Percentiles rank a stretch among this genome's conserved stretches.
These are phyloP conservation scores for Pterulicium gracile DNA, from an alignment of 1,284 basidiomycete genomes.

Conservation along the genomic window DNA sequence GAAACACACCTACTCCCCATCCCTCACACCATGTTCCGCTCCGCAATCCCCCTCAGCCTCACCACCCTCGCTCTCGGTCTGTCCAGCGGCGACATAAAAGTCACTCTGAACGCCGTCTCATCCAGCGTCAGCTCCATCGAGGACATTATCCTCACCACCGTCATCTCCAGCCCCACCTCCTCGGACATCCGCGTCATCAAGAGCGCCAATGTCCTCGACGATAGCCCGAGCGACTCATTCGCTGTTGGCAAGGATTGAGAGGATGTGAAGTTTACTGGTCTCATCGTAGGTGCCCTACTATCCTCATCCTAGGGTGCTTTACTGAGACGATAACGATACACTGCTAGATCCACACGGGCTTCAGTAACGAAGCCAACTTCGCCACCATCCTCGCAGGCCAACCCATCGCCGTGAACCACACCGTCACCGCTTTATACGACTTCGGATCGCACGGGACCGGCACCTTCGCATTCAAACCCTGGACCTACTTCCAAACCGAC, in stretches of 20 bases:
- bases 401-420: slow-evolving; percentile 12
- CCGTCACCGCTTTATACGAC: slow-evolving; percentile 11
- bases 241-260: slow-evolving; percentile 10
- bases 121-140: slow-evolving; percentile 7
- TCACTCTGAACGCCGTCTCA: slow-evolving; percentile 8
- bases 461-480: slow-evolving; percentile 9
- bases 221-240: slow-evolving; percentile 10
- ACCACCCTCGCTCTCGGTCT: slow-evolving; percentile 7
- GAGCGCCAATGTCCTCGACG: slow-evolving; percentile 12
- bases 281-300: slow-evolving; percentile 5
- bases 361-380: slow-evolving; percentile 10
- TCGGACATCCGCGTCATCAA: slow-evolving; percentile 11
- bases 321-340: background rate
- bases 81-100: slow-evolving; percentile 6
- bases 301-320: background rate
- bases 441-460: slow-evolving; percentile 10
- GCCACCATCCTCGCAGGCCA: slow-evolving; percentile 12
- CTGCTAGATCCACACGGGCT: slow-evolving; percentile 7
- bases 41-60: slow-evolving; percentile 7
- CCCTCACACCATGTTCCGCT: slow-evolving; percentile 6
- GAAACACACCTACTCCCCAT: too few relatives aligned
- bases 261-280: slow-evolving; percentile 11
- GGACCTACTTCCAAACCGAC: slow-evolving; percentile 10
- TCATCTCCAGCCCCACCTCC: slow-evolving; percentile 10
- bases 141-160: slow-evolving; percentile 8